Evolutionary conservation across 1,139 yeast genomes (phyloP).

Genomic region (Magnusiomyces sp.): DNA sequence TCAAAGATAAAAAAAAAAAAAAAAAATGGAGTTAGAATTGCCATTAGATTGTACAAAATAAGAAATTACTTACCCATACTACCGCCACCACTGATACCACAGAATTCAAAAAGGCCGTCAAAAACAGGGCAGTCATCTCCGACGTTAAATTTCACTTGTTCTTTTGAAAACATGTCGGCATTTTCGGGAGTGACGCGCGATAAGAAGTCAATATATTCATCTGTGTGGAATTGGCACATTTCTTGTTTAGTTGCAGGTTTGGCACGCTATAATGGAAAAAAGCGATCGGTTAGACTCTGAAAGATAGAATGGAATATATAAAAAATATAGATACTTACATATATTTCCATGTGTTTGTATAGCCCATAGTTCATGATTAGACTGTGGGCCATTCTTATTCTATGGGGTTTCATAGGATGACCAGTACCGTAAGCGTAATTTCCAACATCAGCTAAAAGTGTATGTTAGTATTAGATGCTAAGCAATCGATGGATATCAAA

Average conservation of each 20-base stretch:
- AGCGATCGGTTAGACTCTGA: too few relatives aligned
- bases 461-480: background rate
- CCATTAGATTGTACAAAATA: background rate
- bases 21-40: background rate
- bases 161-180: conserved; percentile 46
- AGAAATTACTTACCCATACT: conserved; percentile 48
- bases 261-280: conserved; percentile 4
- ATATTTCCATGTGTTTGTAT: conserved; percentile 94
- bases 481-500: background rate
- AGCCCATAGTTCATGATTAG: conserved; percentile 95
- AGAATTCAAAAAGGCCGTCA: conserved; percentile 87
- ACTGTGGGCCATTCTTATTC: conserved; percentile 98
- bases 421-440: conserved; percentile 98
- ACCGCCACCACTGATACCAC: conserved; percentile 93
- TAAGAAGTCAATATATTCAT: conserved; percentile 77
- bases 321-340: conserved; percentile 31
- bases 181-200: conserved; percentile 75
- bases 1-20: conserved; percentile 36
- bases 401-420: conserved; percentile 97
- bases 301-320: background rate
- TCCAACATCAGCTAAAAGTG: conserved; percentile 74
- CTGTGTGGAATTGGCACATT: conserved; percentile 70
- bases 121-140: conserved; percentile 98
- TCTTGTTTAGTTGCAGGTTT: conserved; percentile 64
- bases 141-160: conserved; percentile 68